Evolutionary conservation across 116 monocot species (phyloP).

Genomic region (Thalassia testudinum): DNA sequence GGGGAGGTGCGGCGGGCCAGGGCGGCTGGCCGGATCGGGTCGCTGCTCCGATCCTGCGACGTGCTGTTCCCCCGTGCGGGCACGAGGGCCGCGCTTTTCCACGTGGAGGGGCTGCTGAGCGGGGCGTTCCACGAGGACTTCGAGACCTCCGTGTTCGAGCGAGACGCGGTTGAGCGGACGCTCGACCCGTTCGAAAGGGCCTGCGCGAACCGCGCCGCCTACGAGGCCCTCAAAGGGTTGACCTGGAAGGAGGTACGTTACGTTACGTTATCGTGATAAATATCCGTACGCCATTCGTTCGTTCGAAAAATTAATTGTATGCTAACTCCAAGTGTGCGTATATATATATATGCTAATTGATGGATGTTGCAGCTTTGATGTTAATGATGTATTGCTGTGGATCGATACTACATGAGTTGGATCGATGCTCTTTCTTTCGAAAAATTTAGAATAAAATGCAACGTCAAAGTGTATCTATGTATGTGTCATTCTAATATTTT

Average conservation of each 20-base stretch:
- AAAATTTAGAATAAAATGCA: too few relatives aligned
- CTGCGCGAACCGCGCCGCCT: not conserved
- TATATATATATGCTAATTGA: too few relatives aligned
- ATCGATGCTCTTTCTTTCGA: too few relatives aligned
- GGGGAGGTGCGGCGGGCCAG: not conserved
- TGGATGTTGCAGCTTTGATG: too few relatives aligned
- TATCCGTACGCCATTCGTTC: too few relatives aligned
- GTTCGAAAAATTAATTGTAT: too few relatives aligned
- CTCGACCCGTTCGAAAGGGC: not conserved
- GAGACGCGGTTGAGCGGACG: not conserved
- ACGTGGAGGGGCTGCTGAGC: not conserved
- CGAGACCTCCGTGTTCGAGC: not conserved
- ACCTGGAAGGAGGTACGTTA: not conserved
- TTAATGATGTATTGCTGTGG: too few relatives aligned
- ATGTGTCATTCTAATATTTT: too few relatives aligned
- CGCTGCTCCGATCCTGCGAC: not conserved
- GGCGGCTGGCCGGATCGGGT: not conserved
- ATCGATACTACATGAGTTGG: too few relatives aligned
- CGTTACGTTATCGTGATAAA: too few relatives aligned
- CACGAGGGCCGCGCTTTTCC: not conserved
- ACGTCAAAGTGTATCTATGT: too few relatives aligned
- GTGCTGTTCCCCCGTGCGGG: not conserved
- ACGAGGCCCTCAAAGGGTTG: not conserved
- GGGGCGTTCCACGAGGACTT: not conserved
- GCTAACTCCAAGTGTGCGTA: too few relatives aligned